Evolutionary conservation across 2,329 filamentous ascomycete genomes (phyloP), one percentile per base, ranked within the genome.

Genomic region (Pseudogymnoascus sp.): DNA sequence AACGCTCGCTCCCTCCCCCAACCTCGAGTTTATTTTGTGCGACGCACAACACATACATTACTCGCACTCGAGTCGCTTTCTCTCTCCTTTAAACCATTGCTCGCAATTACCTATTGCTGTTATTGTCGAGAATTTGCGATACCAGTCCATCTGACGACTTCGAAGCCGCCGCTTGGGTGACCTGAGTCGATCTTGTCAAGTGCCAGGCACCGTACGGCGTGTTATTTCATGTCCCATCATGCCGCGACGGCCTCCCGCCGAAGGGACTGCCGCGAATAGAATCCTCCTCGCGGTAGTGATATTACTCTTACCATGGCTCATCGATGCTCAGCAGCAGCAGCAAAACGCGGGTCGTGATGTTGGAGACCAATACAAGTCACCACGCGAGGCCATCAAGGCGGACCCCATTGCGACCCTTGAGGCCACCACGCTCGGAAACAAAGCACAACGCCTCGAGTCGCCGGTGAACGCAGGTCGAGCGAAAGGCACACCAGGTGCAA

Each of bases 291-390:
- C 83, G 74, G 79, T 86, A 73, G 82, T 81, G 69, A 74, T 86
- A 66, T 76, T 87, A 64, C 75, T 87, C 63, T 73, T 88, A 64
- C 83, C 84, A 62, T 83, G 79, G 76, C 76, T 85, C 68, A 82
- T 82, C 77, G 81, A 85, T 70, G 84, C 83, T 82, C 84, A 84
- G 81, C 84, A 85, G 82, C 84, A 86, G 80, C 82, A 82, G 66
- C 77, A 74, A 69, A 74, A 70, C 61, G 69, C 50, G 61, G 25
- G 62, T 14, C 60, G 69, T 60, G 69, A 59, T 61, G 68, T 40
- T 42, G 25, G 34, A 4, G 34, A 69, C 60, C 68, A 67, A 62
- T 67, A 73, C 62, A 67, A 71, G 56, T 72, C 70, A 37, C 69
- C 68, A 23, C 72, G 69, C 62, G 72, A 75, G 63, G 67, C 64